Evolutionary conservation across 257 asterid species (phyloP).

Genomic region (Solanum appendiculatum): DNA sequence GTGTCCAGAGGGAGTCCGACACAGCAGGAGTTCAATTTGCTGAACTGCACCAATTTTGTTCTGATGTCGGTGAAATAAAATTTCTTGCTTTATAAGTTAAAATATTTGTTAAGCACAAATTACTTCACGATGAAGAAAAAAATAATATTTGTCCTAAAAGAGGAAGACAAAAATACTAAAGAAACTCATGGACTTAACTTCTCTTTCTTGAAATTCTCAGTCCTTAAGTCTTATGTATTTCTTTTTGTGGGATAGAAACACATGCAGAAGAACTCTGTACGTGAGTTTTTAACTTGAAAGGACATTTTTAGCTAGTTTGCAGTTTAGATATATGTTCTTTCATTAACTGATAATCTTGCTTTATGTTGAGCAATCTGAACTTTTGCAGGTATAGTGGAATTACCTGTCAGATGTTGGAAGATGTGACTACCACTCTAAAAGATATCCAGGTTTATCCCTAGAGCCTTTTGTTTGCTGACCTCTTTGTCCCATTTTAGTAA

Average conservation of each 20-base stretch:
- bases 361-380: slow-evolving; percentile 4
- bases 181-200: not conserved
- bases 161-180: not conserved
- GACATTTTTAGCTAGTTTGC: not conserved
- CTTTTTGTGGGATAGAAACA: not conserved
- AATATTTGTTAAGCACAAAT: not conserved
- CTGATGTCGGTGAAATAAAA: not conserved
- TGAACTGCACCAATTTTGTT: not conserved
- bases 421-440: slow-evolving; percentile 70
- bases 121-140: not conserved
- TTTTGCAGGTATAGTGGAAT: slow-evolving; percentile 92
- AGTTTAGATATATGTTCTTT: not conserved
- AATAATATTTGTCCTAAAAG: not conserved
- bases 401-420: slow-evolving; percentile 63
- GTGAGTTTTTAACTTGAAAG: not conserved
- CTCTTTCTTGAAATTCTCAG: not conserved
- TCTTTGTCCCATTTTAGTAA: not conserved
- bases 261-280: not conserved
- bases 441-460: slow-evolving; percentile 68
- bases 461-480: not conserved
- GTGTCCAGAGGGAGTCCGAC: not conserved
- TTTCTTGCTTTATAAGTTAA: not conserved
- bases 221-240: not conserved
- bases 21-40: not conserved
- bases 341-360: not conserved